A percentile compares a stretch with the other conserved stretches of the same genome.
These are phyloP conservation scores for Penicillium cosmopolitanum DNA, from an alignment of 495 filamentous ascomycete genomes.

Conservation along the genomic window DNA sequence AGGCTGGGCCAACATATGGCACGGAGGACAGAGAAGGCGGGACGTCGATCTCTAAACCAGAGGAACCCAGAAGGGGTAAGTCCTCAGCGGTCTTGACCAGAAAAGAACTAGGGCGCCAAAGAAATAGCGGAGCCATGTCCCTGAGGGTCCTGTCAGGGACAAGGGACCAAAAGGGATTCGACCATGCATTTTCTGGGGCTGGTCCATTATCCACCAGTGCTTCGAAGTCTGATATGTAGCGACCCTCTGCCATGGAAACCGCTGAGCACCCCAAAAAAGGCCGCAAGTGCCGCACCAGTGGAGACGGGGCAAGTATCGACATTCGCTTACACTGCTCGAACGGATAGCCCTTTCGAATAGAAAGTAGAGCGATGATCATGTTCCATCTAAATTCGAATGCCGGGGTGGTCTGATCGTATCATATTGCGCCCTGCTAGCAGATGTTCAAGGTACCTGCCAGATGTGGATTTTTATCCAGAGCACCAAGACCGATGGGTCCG, in stretches of 20 bases:
- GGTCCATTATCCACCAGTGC: constrained; percentile 16
- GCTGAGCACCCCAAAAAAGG: constrained; percentile 2
- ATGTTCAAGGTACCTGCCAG: constrained; percentile 6
- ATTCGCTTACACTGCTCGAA: constrained; percentile 16
- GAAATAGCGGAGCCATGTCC: neutral
- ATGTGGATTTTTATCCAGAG: constrained; percentile 8
- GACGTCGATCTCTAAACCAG: constrained; percentile 22
- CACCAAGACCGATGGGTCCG: neutral
- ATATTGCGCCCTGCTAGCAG: neutral
- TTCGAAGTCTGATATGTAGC: too few relatives aligned
- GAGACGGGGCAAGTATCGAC: constrained; percentile 22
- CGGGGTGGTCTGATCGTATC: constrained; percentile 23
- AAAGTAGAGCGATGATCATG: constrained; percentile 24
- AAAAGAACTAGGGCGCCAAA: neutral
- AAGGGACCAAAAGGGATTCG: constrained; percentile 6
- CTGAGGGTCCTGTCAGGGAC: constrained; percentile 14
- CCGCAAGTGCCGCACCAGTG: constrained; percentile 4
- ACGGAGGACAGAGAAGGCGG: constrained; percentile 4
- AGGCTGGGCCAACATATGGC: constrained; percentile 11
- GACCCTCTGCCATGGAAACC: neutral
- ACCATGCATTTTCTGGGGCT: constrained; percentile 10
- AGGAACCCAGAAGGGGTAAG: constrained; percentile 6
- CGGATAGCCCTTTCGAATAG: constrained; percentile 7
- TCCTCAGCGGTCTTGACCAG: constrained; percentile 1
- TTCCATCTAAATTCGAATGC: constrained; percentile 22